Evolutionary conservation across 2,329 filamentous ascomycete species (phyloP).

Genomic region (Rhytidhysteron rufulum): DNA sequence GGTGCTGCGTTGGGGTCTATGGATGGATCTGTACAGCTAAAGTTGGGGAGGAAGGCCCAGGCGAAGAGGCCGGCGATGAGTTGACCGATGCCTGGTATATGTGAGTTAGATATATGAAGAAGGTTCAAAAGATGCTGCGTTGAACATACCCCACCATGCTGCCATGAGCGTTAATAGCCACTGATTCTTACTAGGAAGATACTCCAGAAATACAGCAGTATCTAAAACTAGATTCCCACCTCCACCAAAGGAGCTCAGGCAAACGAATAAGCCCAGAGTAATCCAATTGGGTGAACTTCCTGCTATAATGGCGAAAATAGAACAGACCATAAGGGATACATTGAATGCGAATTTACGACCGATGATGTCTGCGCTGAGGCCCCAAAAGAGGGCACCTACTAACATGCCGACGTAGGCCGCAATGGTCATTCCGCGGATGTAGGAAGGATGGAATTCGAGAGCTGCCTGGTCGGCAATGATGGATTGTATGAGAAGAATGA

Average conservation of each 20-base stretch:
- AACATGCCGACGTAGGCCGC: constrained; percentile 57
- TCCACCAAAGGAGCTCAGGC: constrained; percentile 60
- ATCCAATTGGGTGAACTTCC: constrained; percentile 66
- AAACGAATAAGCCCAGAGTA: constrained; percentile 61
- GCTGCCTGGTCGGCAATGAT: constrained; percentile 58
- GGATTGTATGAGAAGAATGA: constrained; percentile 58
- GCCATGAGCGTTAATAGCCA: constrained; percentile 64
- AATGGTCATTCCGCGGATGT: constrained; percentile 56
- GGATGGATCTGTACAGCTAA: constrained; percentile 40
- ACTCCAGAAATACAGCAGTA: constrained; percentile 58
- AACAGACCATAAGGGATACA: constrained; percentile 59
- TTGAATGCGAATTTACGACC: constrained; percentile 68
- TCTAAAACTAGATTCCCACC: constrained; percentile 63
- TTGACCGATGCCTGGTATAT: constrained; percentile 42
- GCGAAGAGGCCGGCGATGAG: constrained; percentile 52
- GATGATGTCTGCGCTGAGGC: constrained; percentile 63
- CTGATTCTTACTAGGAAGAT: constrained; percentile 55
- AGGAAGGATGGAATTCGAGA: constrained; percentile 56
- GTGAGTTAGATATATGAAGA: constrained; percentile 15
- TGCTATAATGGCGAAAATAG: constrained; percentile 60
- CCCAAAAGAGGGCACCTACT: constrained; percentile 65
- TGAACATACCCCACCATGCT: constrained; percentile 49
- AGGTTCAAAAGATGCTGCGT: too few relatives aligned
- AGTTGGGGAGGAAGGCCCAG: constrained; percentile 52
- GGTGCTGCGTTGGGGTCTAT: constrained; percentile 34